Evolutionary conservation across 495 filamentous ascomycete species (phyloP).

Genomic region (Penicillium manginii): DNA sequence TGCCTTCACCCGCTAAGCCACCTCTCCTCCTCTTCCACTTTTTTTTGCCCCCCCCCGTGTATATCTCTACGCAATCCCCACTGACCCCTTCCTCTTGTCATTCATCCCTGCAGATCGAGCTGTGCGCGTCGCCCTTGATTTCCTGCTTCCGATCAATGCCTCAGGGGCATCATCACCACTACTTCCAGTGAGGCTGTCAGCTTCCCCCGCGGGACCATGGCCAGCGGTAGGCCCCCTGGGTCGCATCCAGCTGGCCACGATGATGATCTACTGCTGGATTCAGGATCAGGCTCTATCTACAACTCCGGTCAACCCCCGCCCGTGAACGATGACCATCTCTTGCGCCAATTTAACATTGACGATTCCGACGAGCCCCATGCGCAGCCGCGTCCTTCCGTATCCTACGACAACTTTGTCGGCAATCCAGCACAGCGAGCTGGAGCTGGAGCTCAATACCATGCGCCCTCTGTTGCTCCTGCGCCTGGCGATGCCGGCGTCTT

Average conservation of each 20-base stretch:
- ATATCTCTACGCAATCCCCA: not conserved
- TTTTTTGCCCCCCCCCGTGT: slow-evolving; percentile 8
- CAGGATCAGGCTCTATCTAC: slow-evolving; percentile 69
- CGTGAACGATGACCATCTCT: slow-evolving; percentile 75
- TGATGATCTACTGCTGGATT: slow-evolving; percentile 73
- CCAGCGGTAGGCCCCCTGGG: slow-evolving; percentile 68
- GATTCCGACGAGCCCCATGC: slow-evolving; percentile 56
- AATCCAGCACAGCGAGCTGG: slow-evolving; percentile 53
- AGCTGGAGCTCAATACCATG: slow-evolving; percentile 32
- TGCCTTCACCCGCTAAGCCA: slow-evolving; percentile 36
- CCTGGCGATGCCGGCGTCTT: slow-evolving; percentile 36
- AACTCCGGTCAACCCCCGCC: slow-evolving; percentile 71
- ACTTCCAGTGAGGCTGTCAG: slow-evolving; percentile 43
- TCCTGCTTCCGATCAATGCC: slow-evolving; percentile 44
- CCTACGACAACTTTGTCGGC: slow-evolving; percentile 95
- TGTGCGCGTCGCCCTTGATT: slow-evolving; percentile 9
- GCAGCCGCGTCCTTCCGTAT: slow-evolving; percentile 78
- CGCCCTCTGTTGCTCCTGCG: slow-evolving; percentile 25
- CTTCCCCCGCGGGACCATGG: slow-evolving; percentile 50
- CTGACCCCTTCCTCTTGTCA: not conserved
- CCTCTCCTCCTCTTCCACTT: slow-evolving; percentile 18
- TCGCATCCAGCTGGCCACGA: slow-evolving; percentile 62
- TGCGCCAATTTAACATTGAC: slow-evolving; percentile 69
- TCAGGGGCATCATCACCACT: slow-evolving; percentile 41
- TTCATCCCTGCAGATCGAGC: slow-evolving; percentile 10